A percentile compares a stretch with the other conserved stretches of the same genome.
Evolutionary conservation across 257 asterid genomes (phyloP).

Genomic region (Solanum neorickii): DNA sequence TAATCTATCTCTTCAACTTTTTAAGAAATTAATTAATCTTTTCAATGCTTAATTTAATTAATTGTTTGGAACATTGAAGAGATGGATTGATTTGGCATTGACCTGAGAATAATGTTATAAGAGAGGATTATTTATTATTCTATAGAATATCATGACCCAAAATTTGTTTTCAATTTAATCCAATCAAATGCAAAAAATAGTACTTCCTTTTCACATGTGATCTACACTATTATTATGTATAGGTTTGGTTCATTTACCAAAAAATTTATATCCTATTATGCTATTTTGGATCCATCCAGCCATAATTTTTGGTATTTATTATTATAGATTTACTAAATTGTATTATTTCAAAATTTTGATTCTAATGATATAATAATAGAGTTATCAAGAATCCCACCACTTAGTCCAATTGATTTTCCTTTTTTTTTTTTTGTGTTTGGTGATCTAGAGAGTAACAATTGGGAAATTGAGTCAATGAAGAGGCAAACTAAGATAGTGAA

Average conservation of each 20-base stretch:
- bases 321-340: not conserved
- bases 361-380: not conserved
- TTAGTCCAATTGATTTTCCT: not conserved
- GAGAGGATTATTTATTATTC: not conserved
- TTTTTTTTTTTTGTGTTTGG: not conserved
- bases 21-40: not conserved
- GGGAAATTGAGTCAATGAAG: not conserved
- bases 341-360: not conserved
- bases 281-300: constrained; percentile 1
- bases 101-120: no score
- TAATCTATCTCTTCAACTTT: not conserved
- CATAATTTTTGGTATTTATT: not conserved
- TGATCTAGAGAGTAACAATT: not conserved
- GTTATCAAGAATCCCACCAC: not conserved
- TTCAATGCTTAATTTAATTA: not conserved
- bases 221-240: not conserved
- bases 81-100: not conserved
- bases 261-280: not conserved
- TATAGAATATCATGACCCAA: not conserved
- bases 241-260: not conserved
- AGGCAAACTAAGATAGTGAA: not conserved
- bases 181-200: not conserved
- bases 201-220: not conserved
- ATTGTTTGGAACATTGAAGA: not conserved
- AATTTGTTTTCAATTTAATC: not conserved